Conservation (phyloP, 441 rosid species). For the Syzygium malaccense region DNA sequence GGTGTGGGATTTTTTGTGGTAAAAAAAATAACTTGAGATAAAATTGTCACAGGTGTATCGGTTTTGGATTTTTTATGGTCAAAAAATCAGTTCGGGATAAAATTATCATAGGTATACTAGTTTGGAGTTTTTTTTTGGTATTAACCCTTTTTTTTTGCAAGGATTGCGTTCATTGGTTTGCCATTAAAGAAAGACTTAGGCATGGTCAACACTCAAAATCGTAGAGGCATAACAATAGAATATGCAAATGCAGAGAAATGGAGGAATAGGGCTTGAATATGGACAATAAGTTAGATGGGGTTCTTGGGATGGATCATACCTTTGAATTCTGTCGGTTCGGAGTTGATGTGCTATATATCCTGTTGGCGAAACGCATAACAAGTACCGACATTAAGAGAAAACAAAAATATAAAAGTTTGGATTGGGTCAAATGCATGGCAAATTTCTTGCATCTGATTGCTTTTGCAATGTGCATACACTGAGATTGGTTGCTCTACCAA, state of each 20-base stretch:
- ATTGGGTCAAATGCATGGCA: neutral
- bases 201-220: neutral
- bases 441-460: neutral
- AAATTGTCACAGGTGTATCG: too few species aligned
- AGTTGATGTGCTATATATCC: neutral
- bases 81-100: too few species aligned
- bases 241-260: neutral
- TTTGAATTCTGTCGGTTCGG: neutral
- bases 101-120: too few species aligned
- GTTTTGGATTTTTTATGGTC: rapidly evolving
- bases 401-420: neutral
- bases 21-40: too few species aligned
- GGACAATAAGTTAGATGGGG: neutral
- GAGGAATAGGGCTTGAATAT: neutral
- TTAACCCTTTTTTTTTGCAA: neutral
- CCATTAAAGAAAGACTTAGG: neutral
- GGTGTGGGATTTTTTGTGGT: too few species aligned
- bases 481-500: neutral
- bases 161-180: neutral
- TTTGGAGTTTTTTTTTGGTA: too few species aligned
- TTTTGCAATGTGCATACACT: neutral
- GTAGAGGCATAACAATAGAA: neutral
- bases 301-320: neutral
- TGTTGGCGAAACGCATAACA: rapidly evolving
- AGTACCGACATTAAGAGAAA: neutral